phyloP scores from a whole-genome alignment of 768 basidiomycete genomes.

The Boletus coccyginus region DNA sequence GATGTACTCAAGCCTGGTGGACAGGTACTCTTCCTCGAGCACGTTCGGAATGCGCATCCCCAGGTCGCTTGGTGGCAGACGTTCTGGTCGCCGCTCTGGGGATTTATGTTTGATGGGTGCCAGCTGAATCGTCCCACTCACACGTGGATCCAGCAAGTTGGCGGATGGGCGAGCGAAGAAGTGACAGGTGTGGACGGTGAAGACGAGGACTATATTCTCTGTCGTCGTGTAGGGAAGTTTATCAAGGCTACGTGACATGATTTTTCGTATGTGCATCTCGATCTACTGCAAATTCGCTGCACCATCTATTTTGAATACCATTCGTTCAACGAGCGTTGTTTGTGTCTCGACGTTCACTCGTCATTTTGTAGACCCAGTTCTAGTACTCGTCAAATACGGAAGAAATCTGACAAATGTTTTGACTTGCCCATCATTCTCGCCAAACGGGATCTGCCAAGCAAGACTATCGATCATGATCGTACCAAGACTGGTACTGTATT shows the following conservation, averaged over 20 bases:
- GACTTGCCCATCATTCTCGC: not conserved
- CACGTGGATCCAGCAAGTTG: conserved; percentile 42
- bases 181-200: conserved; percentile 52
- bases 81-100: conserved; percentile 74
- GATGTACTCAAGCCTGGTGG: conserved; percentile 65
- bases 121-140: conserved; percentile 55
- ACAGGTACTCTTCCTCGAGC: conserved; percentile 65
- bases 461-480: no score
- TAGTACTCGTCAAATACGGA: not conserved
- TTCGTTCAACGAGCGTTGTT: not conserved
- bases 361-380: no score
- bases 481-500: not conserved
- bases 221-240: conserved; percentile 56
- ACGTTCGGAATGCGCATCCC: conserved; percentile 51
- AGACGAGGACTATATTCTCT: conserved; percentile 55
- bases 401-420: not conserved
- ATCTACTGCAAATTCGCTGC: not conserved
- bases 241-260: conserved; percentile 39
- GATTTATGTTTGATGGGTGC: conserved; percentile 58
- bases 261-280: not conserved
- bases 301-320: not conserved
- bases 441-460: not conserved
- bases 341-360: not conserved
- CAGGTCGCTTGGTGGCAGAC: conserved; percentile 72
- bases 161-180: conserved; percentile 48